A percentile compares a stretch with the other conserved stretches of the same genome.
Evolutionary conservation across 192 early-diverging fungal genomes (phyloP).

Genomic region (Coemansia sp.): DNA sequence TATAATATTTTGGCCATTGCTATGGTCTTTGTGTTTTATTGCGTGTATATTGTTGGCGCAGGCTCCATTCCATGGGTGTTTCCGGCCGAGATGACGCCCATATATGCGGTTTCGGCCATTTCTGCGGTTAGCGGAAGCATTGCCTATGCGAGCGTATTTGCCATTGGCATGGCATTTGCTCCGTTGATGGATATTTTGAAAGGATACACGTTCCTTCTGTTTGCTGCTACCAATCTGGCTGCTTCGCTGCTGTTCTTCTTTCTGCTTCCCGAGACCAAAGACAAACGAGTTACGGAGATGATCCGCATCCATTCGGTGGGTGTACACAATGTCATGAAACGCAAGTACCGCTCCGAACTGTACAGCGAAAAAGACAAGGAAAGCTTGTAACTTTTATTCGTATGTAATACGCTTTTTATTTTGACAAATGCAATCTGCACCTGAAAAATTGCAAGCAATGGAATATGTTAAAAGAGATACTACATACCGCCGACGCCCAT

Average conservation of each 20-base stretch:
- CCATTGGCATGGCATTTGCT: constrained; percentile 59
- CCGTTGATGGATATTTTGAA: constrained; percentile 35
- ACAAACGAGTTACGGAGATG: constrained; percentile 61
- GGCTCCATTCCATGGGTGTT: constrained; percentile 79
- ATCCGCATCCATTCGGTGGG: constrained; percentile 41
- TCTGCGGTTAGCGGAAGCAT: constrained; percentile 65
- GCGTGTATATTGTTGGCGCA: constrained; percentile 69
- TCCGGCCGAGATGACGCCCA: constrained; percentile 71
- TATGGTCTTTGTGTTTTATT: constrained; percentile 68
- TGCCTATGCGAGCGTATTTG: constrained; percentile 63
- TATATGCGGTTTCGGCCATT: constrained; percentile 67
- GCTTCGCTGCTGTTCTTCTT: constrained; percentile 60
- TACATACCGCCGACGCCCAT: constrained; percentile 52
- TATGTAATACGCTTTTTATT: background rate
- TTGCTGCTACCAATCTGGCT: constrained; percentile 60
- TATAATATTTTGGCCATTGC: constrained; percentile 55
- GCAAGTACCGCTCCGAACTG: constrained; percentile 14
- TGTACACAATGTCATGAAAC: constrained; percentile 34
- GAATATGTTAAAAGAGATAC: background rate
- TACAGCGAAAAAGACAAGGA: constrained; percentile 2
- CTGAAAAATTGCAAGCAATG: too few relatives aligned
- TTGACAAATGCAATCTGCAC: background rate
- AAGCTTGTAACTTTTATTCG: background rate
- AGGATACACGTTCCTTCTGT: constrained; percentile 62
- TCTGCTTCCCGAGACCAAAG: constrained; percentile 81